Base-by-base conservation (phyloP, 1,139 yeast species). In the Pneumocystis carinii region DNA sequence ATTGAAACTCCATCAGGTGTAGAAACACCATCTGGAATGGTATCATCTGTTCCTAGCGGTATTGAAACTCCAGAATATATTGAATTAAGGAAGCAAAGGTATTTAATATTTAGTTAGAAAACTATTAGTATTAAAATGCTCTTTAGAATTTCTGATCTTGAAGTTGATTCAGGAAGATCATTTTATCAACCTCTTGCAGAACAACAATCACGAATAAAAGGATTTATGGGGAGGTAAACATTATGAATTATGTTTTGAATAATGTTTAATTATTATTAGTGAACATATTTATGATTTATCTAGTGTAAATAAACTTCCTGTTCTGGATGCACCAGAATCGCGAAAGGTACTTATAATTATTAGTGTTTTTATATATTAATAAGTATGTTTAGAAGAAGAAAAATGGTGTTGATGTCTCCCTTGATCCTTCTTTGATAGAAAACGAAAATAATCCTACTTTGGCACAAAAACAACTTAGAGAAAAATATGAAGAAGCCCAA, bases 61-160 rank as follows among this genome's bases (percentile, higher is more conserved):
- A 59, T 65, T 32, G 65, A 62, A n/a, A 66, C 67, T 10, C 68
- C 68, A 14, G 68, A 66, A 17, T 63, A 64, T 32, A 63, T 66
- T 35, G 68, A 66, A 61, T 63, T 66, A 15, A 65, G 68, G 32
- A 66, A 66, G 35, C 65, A 66, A 32, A 62, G 66, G 32, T 55
- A 37, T 3, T 53, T 39, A 7, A 38, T 35, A 19, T 61, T 60
- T 32, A 53, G 55, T 42, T 62, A 59, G 29, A n/a, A 38, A 14
- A 29, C 27, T 37, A 42, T 36, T 29, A 24, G 38, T 14, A 60
- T 57, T 29, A 57, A 27, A 32, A 61, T 15, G 56, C 42, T 7
- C 61, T 59, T 12, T 38, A 61, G 62, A 59, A 36, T 59, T 59
- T 57, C 59, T 8, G 62, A 48, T 1, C 48, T 48, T 14, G 61